Evolutionary conservation across 495 filamentous ascomycete species (phyloP).

Genomic region (Pyronema domesticum): DNA sequence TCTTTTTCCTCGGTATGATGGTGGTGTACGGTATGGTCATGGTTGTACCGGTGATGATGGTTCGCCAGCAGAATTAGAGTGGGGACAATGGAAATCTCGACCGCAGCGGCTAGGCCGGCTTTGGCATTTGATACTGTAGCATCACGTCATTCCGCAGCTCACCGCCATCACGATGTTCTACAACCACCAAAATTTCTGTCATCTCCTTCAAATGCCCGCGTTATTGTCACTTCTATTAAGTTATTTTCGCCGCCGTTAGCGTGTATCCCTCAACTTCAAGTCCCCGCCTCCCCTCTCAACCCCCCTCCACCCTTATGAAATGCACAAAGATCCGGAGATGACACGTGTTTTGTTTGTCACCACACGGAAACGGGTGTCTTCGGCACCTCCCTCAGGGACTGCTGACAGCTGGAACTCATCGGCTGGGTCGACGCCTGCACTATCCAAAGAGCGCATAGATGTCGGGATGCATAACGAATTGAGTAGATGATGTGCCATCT

Average conservation of each 20-base stretch:
- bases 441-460: not conserved
- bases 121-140: not conserved
- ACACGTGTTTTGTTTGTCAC: conserved; percentile 6
- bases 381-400: not conserved
- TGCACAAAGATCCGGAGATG: not conserved
- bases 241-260: not conserved
- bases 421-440: not conserved
- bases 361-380: not conserved
- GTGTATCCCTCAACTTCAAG: not conserved
- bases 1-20: not conserved
- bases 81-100: not conserved
- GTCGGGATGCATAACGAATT: not conserved
- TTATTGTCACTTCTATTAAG: not conserved
- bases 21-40: not conserved
- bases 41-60: not conserved
- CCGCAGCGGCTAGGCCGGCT: not conserved
- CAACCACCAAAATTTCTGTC: not conserved
- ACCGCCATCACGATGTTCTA: conserved; percentile 2
- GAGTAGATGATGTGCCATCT: conserved; percentile 1
- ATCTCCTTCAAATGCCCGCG: not conserved
- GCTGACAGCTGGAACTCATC: not conserved
- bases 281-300: too few relatives aligned
- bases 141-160: conserved; percentile 2
- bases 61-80: not conserved
- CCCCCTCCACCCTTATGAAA: too few relatives aligned